phyloP scores from a whole-genome alignment of 2,329 filamentous ascomycete genomes.

The Lasiodiplodia sp. region DNA sequence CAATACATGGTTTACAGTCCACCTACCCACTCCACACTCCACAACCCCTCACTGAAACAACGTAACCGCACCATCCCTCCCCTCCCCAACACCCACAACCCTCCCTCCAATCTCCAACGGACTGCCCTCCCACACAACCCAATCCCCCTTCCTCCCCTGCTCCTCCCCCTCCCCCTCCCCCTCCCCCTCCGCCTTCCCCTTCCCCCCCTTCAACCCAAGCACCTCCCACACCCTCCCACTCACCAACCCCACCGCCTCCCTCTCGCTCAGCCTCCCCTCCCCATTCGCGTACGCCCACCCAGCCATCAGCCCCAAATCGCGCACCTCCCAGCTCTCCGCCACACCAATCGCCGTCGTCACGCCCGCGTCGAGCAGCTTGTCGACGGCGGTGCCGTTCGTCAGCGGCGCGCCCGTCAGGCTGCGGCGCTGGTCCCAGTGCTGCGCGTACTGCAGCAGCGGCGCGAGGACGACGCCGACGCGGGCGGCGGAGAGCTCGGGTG shows the following conservation, averaged over 20 bases:
- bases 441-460: conserved; percentile 64
- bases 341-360: conserved; percentile 66
- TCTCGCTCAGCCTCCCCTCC: conserved; percentile 61
- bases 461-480: conserved; percentile 67
- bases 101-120: conserved; percentile 67
- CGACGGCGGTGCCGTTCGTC: conserved; percentile 69
- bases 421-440: conserved; percentile 67
- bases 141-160: conserved; percentile 51
- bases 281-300: conserved; percentile 67
- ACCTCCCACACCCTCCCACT: conserved; percentile 65
- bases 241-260: conserved; percentile 64
- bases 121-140: conserved; percentile 69
- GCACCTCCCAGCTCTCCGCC: conserved; percentile 68
- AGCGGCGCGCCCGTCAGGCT: conserved; percentile 70
- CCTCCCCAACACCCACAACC: conserved; percentile 47
- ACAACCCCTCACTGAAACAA: not conserved
- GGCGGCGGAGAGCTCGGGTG: conserved; percentile 64
- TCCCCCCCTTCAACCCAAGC: conserved; percentile 55
- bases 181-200: conserved; percentile 33
- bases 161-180: too few relatives aligned
- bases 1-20: too few relatives aligned
- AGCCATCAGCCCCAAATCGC: conserved; percentile 66
- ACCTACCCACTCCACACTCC: too few relatives aligned
- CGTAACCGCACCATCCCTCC: not conserved
- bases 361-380: conserved; percentile 65